Base-by-base conservation (phyloP, 2,329 filamentous ascomycete species). In the Cytospora paraplurivora region DNA sequence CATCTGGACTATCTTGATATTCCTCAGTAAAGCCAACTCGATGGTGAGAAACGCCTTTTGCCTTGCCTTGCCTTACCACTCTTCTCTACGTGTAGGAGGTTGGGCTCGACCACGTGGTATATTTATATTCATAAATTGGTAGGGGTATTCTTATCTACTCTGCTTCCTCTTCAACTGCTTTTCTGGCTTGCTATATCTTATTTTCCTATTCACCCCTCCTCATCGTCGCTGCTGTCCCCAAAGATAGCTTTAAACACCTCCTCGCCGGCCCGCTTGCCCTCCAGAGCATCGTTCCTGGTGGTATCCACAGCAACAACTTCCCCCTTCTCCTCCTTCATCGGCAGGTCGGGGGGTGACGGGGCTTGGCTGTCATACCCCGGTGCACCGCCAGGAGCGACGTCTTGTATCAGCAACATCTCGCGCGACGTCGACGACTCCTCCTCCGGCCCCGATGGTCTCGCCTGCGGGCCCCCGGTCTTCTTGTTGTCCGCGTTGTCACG, bases 241-340 rank as follows among this genome's bases (percentile, higher is more conserved):
- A 98, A 98, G 35, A 98, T 93, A n/a, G 92, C 91, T 69, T 86
- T 91, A 70, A 97, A 93, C 0, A 97, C 88, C 51, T 90, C 91
- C 56, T 93, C 91, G 17, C 89, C 88, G 0, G 93, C 91, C 60
- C 86, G 83, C 70, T 87, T 81, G 0, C 84, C 88, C 71, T 96
- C 91, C 11, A 96, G 72, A 4, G 90, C 91, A 63, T 92, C 89
- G 70, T 97, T 97, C 68, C 81, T 85, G 67, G 92, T 90, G 0
- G 88, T 83, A 73, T 96, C 85, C 32, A 95, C 82, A 38, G 49
- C 32, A 12, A 78, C 74, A 10, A 74, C 68, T 51, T 68, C 71
- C 38, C 68, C 62, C 50, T 66, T 64, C 52, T 66, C 62, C 50
- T 66, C 64, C 52, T 66, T 67, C 19, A 51, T 47, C 12, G 34